Conservation (phyloP, 179 eudicot species). For the Camellia oleifera region DNA sequence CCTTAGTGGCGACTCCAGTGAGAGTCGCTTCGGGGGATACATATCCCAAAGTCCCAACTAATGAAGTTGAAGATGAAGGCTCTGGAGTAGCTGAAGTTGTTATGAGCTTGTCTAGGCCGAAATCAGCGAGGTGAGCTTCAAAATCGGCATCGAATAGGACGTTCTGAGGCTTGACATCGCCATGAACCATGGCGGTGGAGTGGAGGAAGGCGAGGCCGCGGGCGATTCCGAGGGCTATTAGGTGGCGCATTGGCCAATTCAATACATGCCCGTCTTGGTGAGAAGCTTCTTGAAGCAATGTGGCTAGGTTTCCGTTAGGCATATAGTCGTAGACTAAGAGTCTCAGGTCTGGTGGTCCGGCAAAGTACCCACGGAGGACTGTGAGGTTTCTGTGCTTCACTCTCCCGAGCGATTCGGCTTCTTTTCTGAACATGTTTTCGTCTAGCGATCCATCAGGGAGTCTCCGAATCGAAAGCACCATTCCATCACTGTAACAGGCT, state of each 20-base stretch:
- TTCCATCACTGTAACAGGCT: conserved; percentile 40
- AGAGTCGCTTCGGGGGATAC: conserved; percentile 38
- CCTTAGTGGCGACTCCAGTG: conserved; percentile 34
- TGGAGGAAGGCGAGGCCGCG: conserved; percentile 51
- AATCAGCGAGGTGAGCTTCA: conserved; percentile 52
- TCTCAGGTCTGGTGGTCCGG: conserved; percentile 38
- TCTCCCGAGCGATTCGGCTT: conserved; percentile 46
- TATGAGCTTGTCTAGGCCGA: conserved; percentile 39
- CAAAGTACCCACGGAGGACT: conserved; percentile 50
- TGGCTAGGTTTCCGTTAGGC: conserved; percentile 54
- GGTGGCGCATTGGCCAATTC: conserved; percentile 58
- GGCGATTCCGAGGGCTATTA: conserved; percentile 48
- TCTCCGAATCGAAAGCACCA: conserved; percentile 46
- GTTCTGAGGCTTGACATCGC: conserved; percentile 48
- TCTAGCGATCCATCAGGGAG: conserved; percentile 36
- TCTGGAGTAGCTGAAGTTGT: conserved; percentile 22
- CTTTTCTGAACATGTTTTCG: conserved; percentile 37
- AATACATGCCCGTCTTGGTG: conserved; percentile 56
- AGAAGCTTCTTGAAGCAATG: conserved; percentile 48
- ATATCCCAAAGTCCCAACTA: conserved; percentile 44
- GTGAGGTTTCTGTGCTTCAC: conserved; percentile 48
- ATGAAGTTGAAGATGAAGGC: conserved; percentile 28
- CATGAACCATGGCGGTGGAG: conserved; percentile 30
- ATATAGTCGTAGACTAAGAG: conserved; percentile 47
- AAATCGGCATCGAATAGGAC: conserved; percentile 53